A percentile compares a stretch with the other conserved stretches of the same genome.
Conservation (phyloP, 1,284 basidiomycete genomes). For the Leccinum subfulvum region DNA sequence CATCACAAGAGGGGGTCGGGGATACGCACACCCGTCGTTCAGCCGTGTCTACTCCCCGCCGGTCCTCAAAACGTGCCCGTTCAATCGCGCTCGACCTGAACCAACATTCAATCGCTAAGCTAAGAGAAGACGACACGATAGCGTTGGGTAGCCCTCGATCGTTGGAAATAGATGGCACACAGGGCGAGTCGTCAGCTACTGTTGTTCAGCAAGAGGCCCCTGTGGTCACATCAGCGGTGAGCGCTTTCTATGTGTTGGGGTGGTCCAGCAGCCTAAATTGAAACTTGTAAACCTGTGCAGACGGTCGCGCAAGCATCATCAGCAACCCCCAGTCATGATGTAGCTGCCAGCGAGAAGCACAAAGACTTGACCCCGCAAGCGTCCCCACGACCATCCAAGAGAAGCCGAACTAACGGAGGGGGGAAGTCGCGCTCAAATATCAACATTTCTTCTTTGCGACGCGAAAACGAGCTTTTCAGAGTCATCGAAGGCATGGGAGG, state of each 20-base stretch:
- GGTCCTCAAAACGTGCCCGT: conserved; percentile 7
- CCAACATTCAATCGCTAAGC: background rate
- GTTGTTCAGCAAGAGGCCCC: conserved; percentile 4
- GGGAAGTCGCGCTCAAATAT: conserved; percentile 39
- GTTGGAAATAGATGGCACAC: background rate
- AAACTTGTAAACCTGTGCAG: background rate
- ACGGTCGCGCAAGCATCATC: background rate
- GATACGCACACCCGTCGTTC: background rate
- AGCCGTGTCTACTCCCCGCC: background rate
- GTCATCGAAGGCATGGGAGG: conserved; percentile 64
- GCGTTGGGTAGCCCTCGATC: background rate
- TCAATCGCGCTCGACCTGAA: background rate
- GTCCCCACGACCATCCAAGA: conserved; percentile 25
- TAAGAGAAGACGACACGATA: background rate
- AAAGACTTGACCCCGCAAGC: conserved; percentile 1
- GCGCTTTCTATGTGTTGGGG: background rate
- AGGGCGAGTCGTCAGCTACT: background rate
- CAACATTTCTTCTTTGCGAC: conserved; percentile 71
- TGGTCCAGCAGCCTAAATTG: conserved; percentile 5
- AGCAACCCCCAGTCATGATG: background rate
- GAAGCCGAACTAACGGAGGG: conserved; percentile 16
- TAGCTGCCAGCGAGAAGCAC: conserved; percentile 17
- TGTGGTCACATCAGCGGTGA: conserved; percentile 6
- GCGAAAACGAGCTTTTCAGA: conserved; percentile 72
- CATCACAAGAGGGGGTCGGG: background rate